Percentiles rank a stretch among this genome's conserved stretches.
Evolutionary conservation across 192 early-diverging fungal species (phyloP).

Genomic region (Gigaspora rosea): DNA sequence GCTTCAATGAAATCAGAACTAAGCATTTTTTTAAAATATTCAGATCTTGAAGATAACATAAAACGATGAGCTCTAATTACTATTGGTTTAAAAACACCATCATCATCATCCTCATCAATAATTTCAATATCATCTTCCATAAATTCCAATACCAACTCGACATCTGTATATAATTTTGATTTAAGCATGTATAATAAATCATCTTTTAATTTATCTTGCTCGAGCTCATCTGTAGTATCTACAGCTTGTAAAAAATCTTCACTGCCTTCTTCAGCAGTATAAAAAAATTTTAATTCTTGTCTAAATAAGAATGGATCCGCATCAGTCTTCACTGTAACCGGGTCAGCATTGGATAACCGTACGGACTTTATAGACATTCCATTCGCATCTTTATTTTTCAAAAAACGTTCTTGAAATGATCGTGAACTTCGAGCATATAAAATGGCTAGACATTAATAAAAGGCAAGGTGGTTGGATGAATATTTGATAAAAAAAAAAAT

Average conservation of each 20-base stretch:
- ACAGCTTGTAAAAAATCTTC: conserved; percentile 33
- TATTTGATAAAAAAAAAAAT: not conserved
- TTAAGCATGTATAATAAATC: conserved; percentile 35
- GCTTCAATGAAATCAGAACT: conserved; percentile 21
- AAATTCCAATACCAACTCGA: conserved; percentile 19
- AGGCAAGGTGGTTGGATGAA: not conserved
- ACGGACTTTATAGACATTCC: conserved; percentile 24
- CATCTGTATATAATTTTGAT: conserved; percentile 32
- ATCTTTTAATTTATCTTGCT: conserved; percentile 32
- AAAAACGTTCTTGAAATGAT: conserved; percentile 28
- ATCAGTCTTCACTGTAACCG: conserved; percentile 23
- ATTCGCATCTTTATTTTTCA: conserved; percentile 32
- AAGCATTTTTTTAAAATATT: conserved; percentile 31
- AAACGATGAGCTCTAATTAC: conserved; percentile 21
- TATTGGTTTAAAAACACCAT: not conserved
- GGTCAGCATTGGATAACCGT: conserved; percentile 21
- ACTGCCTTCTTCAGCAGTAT: conserved; percentile 33
- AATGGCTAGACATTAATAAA: not conserved
- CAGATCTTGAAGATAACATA: conserved; percentile 29
- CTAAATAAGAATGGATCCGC: conserved; percentile 12
- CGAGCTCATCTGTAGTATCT: conserved; percentile 32
- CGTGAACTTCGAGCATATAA: conserved; percentile 34
- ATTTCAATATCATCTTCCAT: conserved; percentile 19
- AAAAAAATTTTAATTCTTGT: conserved; percentile 35
- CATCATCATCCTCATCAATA: conserved; percentile 22